phyloP scores from a whole-genome alignment of 2,329 filamentous ascomycete species.

The Paraphaeosphaeria minitans region DNA sequence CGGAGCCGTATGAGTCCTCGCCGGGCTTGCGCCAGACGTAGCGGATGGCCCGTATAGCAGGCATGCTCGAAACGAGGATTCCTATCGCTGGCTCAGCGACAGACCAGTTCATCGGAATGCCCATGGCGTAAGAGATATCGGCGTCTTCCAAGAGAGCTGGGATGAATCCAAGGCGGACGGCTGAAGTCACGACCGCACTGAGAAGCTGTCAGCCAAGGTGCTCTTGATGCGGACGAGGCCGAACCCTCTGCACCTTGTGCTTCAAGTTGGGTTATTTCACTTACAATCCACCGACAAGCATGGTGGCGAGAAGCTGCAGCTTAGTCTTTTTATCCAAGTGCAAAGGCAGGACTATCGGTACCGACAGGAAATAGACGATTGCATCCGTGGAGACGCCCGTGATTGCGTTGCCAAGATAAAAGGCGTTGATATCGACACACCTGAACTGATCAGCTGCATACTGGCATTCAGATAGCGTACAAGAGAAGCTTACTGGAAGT shows the following conservation, averaged over 20 bases:
- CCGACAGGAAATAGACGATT: slow-evolving; percentile 28
- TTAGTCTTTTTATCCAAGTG: slow-evolving; percentile 28
- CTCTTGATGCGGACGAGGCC: not conserved
- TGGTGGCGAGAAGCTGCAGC: slow-evolving; percentile 22
- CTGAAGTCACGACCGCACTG: slow-evolving; percentile 27
- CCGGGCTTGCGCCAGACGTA: slow-evolving; percentile 20
- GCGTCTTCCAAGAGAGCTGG: slow-evolving; percentile 20
- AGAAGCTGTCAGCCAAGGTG: not conserved
- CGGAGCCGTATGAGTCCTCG: slow-evolving; percentile 18
- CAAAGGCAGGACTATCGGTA: slow-evolving; percentile 26
- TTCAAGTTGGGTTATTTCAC: slow-evolving; percentile 2
- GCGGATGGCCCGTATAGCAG: slow-evolving; percentile 25
- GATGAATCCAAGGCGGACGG: slow-evolving; percentile 27
- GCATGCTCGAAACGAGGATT: slow-evolving; percentile 26
- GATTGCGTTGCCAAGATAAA: slow-evolving; percentile 32
- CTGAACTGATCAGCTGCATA: slow-evolving; percentile 9
- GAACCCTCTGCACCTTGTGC: not conserved
- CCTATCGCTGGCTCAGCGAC: slow-evolving; percentile 26
- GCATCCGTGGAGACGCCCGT: slow-evolving; percentile 28
- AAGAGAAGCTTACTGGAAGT: slow-evolving; percentile 14
- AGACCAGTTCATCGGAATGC: slow-evolving; percentile 26
- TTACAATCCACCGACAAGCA: slow-evolving; percentile 31
- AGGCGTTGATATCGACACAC: slow-evolving; percentile 31
- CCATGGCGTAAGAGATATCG: slow-evolving; percentile 25
- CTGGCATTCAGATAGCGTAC: not conserved